Conservation (phyloP, 2,329 filamentous ascomycete genomes). For the Hymenoscyphus scutula region DNA sequence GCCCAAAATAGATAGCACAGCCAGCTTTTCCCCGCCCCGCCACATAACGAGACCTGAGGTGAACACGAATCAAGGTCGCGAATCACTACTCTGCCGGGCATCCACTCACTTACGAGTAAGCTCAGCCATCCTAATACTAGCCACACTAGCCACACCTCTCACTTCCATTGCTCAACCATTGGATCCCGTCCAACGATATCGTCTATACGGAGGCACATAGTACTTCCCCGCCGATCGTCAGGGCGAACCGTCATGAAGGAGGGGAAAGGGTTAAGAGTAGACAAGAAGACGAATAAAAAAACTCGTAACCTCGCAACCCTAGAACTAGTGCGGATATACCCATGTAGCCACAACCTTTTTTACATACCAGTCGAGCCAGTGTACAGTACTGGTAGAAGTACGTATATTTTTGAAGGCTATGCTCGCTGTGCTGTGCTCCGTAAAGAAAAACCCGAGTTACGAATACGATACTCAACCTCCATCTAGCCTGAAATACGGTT, state of each 20-base stretch:
- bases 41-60: no score
- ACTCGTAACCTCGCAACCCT: neutral
- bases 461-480: neutral
- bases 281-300: neutral
- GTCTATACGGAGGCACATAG: no score
- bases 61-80: conserved; percentile 9
- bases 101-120: no score
- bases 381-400: no score
- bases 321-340: no score
- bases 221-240: neutral
- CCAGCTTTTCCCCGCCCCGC: conserved; percentile 4
- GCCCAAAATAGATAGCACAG: no score
- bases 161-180: neutral
- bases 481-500: neutral
- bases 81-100: no score
- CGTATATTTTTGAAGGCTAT: no score
- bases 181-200: neutral
- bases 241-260: neutral
- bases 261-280: neutral
- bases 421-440: no score
- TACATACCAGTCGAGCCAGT: no score
- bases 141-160: neutral
- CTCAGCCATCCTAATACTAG: conserved; percentile 1
- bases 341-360: neutral
- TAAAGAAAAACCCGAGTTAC: neutral